Conservation (phyloP, 148 eudicot genomes). For the Vaccinium corymbosum region DNA sequence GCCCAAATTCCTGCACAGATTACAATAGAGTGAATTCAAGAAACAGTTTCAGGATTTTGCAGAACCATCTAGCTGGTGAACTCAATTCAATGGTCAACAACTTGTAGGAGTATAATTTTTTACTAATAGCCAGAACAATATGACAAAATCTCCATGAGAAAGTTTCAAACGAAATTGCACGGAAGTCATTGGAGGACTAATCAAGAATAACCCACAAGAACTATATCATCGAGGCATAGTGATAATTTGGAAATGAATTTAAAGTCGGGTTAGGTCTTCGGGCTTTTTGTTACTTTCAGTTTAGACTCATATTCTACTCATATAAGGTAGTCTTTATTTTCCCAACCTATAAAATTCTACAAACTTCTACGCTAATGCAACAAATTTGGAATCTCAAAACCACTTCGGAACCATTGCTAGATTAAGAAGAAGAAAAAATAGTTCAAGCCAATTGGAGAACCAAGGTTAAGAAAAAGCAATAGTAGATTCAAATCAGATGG, state of each 20-base stretch:
- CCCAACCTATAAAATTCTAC: not conserved
- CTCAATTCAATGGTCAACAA: not conserved
- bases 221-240: not conserved
- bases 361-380: not conserved
- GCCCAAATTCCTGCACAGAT: constrained; percentile 26
- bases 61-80: no score
- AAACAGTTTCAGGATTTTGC: no score
- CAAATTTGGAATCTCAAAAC: not conserved
- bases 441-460: not conserved
- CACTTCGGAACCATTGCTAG: not conserved
- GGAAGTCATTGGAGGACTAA: not conserved
- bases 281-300: not conserved
- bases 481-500: not conserved
- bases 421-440: not conserved
- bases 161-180: not conserved
- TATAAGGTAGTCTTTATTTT: not conserved
- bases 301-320: not conserved
- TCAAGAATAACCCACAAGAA: not conserved
- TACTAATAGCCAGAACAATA: not conserved
- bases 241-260: not conserved
- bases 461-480: not conserved
- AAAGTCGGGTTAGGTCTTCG: not conserved
- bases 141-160: not conserved
- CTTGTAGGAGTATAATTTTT: not conserved
- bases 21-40: not conserved